Conservation (phyloP, 1,284 basidiomycete genomes). For the Sporisorium graminicola region DNA sequence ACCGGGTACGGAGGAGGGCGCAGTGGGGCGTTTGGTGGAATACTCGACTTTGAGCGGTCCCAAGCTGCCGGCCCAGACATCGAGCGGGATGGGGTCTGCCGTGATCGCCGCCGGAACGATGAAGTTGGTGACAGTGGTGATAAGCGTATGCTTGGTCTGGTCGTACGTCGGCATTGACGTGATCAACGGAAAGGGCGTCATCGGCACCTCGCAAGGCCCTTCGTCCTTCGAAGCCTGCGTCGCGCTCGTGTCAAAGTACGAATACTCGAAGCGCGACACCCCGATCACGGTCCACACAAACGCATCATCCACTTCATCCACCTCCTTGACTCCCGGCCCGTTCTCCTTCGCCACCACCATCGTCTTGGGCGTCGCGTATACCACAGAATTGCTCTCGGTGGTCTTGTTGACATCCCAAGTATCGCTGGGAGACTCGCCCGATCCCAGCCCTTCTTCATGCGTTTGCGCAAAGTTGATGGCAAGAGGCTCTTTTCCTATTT, state of each 20-base stretch:
- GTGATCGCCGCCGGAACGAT: slow-evolving; percentile 68
- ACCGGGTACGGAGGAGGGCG: not conserved
- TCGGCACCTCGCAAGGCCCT: slow-evolving; percentile 70
- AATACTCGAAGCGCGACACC: slow-evolving; percentile 91
- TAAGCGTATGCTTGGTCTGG: slow-evolving; percentile 79
- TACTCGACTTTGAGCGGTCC: slow-evolving; percentile 75
- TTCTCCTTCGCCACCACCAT: slow-evolving; percentile 79
- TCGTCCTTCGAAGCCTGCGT: slow-evolving; percentile 81
- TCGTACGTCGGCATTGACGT: slow-evolving; percentile 84
- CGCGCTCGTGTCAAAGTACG: slow-evolving; percentile 90
- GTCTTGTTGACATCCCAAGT: slow-evolving; percentile 73
- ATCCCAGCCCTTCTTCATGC: slow-evolving; percentile 83
- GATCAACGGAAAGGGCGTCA: slow-evolving; percentile 88
- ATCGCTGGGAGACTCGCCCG: slow-evolving; percentile 62
- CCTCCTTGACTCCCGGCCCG: slow-evolving; percentile 75
- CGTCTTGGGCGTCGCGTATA: slow-evolving; percentile 81
- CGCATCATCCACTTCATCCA: slow-evolving; percentile 91
- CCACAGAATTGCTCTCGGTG: slow-evolving; percentile 79
- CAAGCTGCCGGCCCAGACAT: slow-evolving; percentile 88
- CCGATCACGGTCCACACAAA: slow-evolving; percentile 95
- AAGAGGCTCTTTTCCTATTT: slow-evolving; percentile 25
- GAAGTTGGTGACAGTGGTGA: slow-evolving; percentile 76
- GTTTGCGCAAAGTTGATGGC: slow-evolving; percentile 78
- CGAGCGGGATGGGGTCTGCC: slow-evolving; percentile 75
- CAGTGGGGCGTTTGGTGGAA: slow-evolving; percentile 12